Percentiles rank a stretch among this genome's conserved stretches.
phyloP scores from a whole-genome alignment of 1,284 basidiomycete species.

The Trametes pubescens region DNA sequence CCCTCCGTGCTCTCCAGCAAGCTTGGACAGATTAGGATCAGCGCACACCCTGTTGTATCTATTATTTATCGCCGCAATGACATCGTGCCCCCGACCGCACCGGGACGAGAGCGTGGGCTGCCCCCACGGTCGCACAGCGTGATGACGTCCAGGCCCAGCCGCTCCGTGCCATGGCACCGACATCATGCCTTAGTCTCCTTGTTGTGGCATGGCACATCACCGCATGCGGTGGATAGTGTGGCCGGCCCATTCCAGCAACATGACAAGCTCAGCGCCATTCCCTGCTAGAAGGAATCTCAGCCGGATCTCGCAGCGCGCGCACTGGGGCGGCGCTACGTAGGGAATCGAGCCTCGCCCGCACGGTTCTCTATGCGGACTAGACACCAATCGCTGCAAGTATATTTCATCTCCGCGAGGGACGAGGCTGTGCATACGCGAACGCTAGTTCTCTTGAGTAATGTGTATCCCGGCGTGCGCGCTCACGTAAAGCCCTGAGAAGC shows the following conservation, averaged over 20 bases:
- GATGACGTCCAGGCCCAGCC: background rate
- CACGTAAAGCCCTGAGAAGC: background rate
- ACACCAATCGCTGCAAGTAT: slow-evolving; percentile 4
- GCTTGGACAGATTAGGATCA: slow-evolving; percentile 4
- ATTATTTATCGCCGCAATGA: slow-evolving; percentile 7
- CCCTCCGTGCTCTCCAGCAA: background rate
- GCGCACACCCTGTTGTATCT: background rate
- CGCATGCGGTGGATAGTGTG: slow-evolving; percentile 5
- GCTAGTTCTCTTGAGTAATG: background rate
- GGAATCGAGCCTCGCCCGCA: background rate
- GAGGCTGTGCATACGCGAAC: slow-evolving; percentile 7
- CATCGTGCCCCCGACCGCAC: slow-evolving; percentile 6
- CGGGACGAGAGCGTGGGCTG: slow-evolving; percentile 1
- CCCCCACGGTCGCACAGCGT: slow-evolving; percentile 2
- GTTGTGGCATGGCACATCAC: slow-evolving; percentile 2
- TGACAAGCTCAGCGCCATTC: background rate
- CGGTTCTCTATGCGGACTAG: background rate
- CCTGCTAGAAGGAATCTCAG: slow-evolving; percentile 1
- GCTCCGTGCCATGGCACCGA: background rate
- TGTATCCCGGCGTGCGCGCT: background rate
- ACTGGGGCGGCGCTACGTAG: background rate
- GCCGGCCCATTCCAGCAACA: slow-evolving; percentile 7
- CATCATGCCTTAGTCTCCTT: slow-evolving; percentile 1
- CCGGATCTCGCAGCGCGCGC: background rate
- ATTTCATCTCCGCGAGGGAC: slow-evolving; percentile 7